Percentiles rank a stretch among this genome's conserved stretches.
These are phyloP conservation scores for Rhipidocladum racemiflorum DNA, from an alignment of 176 grass and related monocot genomes.

Conservation along the genomic window DNA sequence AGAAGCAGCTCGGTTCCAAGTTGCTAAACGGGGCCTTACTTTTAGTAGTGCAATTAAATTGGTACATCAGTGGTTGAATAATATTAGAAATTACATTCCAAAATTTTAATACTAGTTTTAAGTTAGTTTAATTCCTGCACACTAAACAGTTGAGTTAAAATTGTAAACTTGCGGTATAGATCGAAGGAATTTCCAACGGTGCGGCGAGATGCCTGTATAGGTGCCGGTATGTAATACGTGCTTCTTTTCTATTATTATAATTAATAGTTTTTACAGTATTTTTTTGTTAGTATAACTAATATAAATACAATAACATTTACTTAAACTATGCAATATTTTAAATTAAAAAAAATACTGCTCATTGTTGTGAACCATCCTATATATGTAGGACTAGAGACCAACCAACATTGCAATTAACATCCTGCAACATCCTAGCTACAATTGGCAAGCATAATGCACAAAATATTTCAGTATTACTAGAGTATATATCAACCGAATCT, in stretches of 20 bases:
- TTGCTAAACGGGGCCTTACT: too few species aligned
- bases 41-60: not conserved
- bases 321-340: not conserved
- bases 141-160: not conserved
- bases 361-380: not conserved
- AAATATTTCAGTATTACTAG: slow-evolving; percentile 6
- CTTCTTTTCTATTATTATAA: not conserved
- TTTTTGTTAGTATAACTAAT: not conserved
- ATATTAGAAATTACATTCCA: not conserved
- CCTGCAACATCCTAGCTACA: not conserved
- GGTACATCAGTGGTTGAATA: not conserved
- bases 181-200: not conserved
- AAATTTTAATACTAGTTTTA: not conserved
- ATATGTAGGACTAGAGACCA: not conserved
- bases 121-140: not conserved
- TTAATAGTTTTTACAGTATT: not conserved
- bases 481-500: not conserved
- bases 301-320: not conserved
- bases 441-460: not conserved
- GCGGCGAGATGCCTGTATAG: not conserved
- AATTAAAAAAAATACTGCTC: not conserved
- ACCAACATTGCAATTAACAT: not conserved
- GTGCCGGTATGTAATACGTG: not conserved
- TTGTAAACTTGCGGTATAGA: not conserved
- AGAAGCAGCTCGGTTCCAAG: too few species aligned